A percentile compares a stretch with the other conserved stretches of the same genome.
Conservation (phyloP, 345 rosid species). For the Melastoma malabathricum region DNA sequence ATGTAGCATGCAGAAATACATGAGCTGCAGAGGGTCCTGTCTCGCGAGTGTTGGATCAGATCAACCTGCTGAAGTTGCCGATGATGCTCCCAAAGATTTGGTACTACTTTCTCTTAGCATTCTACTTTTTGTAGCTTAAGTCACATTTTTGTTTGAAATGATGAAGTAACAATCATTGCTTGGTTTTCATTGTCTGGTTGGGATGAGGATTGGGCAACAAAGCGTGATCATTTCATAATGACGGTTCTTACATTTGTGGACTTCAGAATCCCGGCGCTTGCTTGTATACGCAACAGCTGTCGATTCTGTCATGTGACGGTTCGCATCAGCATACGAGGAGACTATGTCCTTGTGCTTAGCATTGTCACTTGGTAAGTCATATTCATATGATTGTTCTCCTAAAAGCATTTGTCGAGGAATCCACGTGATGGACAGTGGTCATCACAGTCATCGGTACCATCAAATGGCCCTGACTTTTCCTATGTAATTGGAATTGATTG, state of each 20-base stretch:
- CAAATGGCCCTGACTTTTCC: no score
- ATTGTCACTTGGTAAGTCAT: slow-evolving; percentile 17
- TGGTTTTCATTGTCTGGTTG: no score
- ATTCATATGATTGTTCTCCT: no score
- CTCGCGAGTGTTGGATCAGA: slow-evolving; percentile 70
- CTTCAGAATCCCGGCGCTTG: slow-evolving; percentile 87
- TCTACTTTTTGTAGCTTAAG: background rate
- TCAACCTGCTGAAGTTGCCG: slow-evolving; percentile 90
- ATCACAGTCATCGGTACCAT: no score
- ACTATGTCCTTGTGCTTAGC: slow-evolving; percentile 88
- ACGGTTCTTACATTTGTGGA: no score
- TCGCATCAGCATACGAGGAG: slow-evolving; percentile 67
- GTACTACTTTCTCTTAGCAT: slow-evolving; percentile 21
- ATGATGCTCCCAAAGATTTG: slow-evolving; percentile 79
- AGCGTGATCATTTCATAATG: no score
- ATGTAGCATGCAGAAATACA: slow-evolving; percentile 59
- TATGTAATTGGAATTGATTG: no score
- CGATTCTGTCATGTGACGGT: slow-evolving; percentile 80
- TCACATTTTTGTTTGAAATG: no score
- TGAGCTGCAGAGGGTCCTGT: slow-evolving; percentile 84
- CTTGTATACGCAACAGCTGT: slow-evolving; percentile 55
- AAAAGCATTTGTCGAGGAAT: no score
- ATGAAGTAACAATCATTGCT: no score
- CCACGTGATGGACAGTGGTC: no score
- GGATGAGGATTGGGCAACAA: no score